Base-by-base conservation (phyloP, 495 filamentous ascomycete genomes). In the Talaromyces liani region DNA sequence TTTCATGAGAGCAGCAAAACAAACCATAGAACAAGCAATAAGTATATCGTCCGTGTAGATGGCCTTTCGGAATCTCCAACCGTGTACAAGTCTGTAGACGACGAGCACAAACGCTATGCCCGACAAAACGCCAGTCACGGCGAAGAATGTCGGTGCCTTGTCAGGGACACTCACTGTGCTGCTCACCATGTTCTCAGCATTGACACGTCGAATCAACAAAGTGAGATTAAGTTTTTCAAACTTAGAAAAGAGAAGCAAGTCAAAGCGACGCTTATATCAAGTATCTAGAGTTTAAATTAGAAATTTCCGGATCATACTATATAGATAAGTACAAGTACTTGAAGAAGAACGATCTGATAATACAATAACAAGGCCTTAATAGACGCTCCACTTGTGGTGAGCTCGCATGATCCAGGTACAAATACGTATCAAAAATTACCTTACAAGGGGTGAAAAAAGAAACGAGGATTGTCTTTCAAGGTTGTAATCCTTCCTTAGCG, bases 31-130 rank as follows among this genome's bases (percentile, higher is more conserved):
- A 29, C 58, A 31, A 9, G 45, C 25, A 14, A 68, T 65, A 33
- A 68, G 39, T 6, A 63, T 53, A 63, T 68, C 67, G 41, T 68
- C 67, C 5, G 59, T 57, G 22, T 59, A 41, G 25, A 66, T 60
- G 1, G n/a, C 45, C 20, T 39, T 66, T 31, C 58, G 39, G 2
- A 60, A 33, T 14, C 45, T 41, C 8, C 45, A 60, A 25, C 64
- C 65, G 59, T 65, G 64, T 0, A 66, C 0, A 0, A 68, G 18
- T 27, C 67, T 51, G 57, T 64, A 66, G 65, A 68, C 6, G 70
- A 45, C 60, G 66, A 71, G 64, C 63, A 74, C 25, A 74, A 51
- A 25, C 36, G 66, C 60, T 71, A 72, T 65, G 72, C 75, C 24
- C 62, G 74, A 55, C 33, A 69, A 41, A n/a, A 66, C 49, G 4